These are phyloP conservation scores for Pythium periplocum DNA, from an alignment of 352 stramenopile species.

Conservation along the genomic window DNA sequence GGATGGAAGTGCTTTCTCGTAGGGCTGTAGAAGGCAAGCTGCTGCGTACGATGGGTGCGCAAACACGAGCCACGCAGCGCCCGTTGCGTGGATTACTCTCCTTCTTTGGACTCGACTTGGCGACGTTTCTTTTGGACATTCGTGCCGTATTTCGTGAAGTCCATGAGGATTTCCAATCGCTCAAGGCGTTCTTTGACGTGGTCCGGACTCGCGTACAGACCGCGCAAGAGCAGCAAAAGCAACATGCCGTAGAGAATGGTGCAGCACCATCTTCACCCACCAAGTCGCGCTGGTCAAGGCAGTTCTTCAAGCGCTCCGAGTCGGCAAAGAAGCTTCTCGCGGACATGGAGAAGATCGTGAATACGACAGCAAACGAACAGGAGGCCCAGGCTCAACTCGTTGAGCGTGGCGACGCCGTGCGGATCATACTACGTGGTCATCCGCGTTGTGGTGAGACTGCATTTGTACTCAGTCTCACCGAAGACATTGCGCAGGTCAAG, in stretches of 20 bases:
- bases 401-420: slow-evolving; percentile 45
- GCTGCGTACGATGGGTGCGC: slow-evolving; percentile 49
- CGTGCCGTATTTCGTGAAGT: slow-evolving; percentile 59
- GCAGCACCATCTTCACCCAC: neutral
- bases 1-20: slow-evolving; percentile 67
- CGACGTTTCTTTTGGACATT: slow-evolving; percentile 71
- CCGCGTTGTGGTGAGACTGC: slow-evolving; percentile 69
- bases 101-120: slow-evolving; percentile 73
- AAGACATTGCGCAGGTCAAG: slow-evolving; percentile 70
- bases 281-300: neutral
- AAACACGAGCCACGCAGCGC: slow-evolving; percentile 50
- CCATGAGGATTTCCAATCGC: slow-evolving; percentile 54
- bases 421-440: slow-evolving; percentile 73
- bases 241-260: neutral
- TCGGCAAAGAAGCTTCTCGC: slow-evolving; percentile 49
- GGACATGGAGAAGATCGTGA: slow-evolving; percentile 58
- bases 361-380: slow-evolving; percentile 30
- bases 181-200: slow-evolving; percentile 58
- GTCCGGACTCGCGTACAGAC: slow-evolving; percentile 52
- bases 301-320: slow-evolving; percentile 35
- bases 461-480: slow-evolving; percentile 57
- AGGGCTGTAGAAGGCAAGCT: slow-evolving; percentile 57
- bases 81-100: slow-evolving; percentile 59
- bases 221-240: slow-evolving; percentile 11
- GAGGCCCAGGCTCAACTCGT: slow-evolving; percentile 33